phyloP scores from a whole-genome alignment of 2,329 filamentous ascomycete genomes.

The Neobulgaria alba region DNA sequence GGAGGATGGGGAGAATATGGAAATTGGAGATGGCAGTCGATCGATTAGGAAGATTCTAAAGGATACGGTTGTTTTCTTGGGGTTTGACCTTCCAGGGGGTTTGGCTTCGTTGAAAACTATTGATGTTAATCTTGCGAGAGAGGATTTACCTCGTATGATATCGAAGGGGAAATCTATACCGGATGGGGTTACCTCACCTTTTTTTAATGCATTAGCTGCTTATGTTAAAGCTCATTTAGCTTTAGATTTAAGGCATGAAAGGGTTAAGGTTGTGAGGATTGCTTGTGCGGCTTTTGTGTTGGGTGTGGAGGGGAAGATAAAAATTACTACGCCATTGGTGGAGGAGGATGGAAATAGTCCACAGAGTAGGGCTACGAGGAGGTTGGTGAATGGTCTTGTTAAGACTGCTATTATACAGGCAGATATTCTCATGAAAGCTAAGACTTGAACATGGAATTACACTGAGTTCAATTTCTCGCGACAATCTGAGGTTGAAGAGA shows the following conservation, averaged over 20 bases:
- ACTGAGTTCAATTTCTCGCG: too few relatives aligned
- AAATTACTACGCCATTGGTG: conserved; percentile 26
- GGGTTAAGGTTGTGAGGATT: conserved; percentile 33
- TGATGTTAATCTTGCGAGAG: conserved; percentile 33
- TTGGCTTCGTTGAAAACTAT: conserved; percentile 31
- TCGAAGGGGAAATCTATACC: conserved; percentile 16
- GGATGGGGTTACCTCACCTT: conserved; percentile 22
- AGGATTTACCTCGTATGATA: conserved; percentile 31
- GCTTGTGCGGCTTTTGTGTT: conserved; percentile 35
- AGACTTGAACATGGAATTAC: too few relatives aligned
- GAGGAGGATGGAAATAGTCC: conserved; percentile 11
- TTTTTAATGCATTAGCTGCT: conserved; percentile 31
- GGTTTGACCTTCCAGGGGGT: conserved; percentile 23
- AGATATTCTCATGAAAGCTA: too few relatives aligned
- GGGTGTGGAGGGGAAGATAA: conserved; percentile 32
- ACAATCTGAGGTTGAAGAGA: too few relatives aligned
- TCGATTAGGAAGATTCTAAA: conserved; percentile 19
- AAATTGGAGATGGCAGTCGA: conserved; percentile 7
- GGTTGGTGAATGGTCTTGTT: conserved; percentile 19
- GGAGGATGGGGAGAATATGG: conserved; percentile 14
- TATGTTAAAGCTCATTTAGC: conserved; percentile 35
- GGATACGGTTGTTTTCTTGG: conserved; percentile 21
- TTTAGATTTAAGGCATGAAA: conserved; percentile 32
- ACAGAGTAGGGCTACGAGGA: conserved; percentile 17
- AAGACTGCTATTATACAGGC: conserved; percentile 12